Conservation (phyloP, 257 asterid genomes). For the Rubia yunnanensis region DNA sequence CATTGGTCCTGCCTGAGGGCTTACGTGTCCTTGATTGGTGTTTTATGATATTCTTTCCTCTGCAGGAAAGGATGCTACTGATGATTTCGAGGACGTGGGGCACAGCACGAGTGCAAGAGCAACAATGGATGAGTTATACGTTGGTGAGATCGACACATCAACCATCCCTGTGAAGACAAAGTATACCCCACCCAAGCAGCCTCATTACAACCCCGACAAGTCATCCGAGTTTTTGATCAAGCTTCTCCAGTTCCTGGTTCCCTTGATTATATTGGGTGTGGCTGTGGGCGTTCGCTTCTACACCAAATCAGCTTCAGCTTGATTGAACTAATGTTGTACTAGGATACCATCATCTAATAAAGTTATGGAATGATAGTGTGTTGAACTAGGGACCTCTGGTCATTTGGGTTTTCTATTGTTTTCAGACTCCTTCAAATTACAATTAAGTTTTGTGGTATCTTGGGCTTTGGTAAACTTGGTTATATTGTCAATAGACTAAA, state of each 20-base stretch:
- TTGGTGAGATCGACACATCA: conserved; percentile 56
- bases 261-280: conserved; percentile 54
- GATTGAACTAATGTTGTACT: conserved; percentile 10
- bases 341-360: conserved; percentile 1
- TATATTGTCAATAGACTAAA: too few relatives aligned
- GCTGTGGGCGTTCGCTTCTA: conserved; percentile 72
- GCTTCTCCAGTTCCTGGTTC: conserved; percentile 80
- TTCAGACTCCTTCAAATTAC: too few relatives aligned
- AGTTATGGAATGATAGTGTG: background rate
- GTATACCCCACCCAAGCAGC: conserved; percentile 52
- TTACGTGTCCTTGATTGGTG: background rate
- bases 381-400: too few relatives aligned
- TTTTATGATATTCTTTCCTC: background rate
- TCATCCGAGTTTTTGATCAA: conserved; percentile 53
- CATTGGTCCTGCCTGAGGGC: too few relatives aligned
- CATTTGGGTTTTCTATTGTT: too few relatives aligned
- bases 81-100: conserved; percentile 83
- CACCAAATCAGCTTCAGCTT: conserved; percentile 51
- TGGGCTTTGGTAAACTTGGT: too few relatives aligned
- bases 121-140: conserved; percentile 52
- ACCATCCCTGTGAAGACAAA: conserved; percentile 36
- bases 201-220: conserved; percentile 48
- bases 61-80: conserved; percentile 81
- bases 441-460: too few relatives aligned
- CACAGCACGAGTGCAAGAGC: conserved; percentile 70